Conservation (phyloP, 2,329 filamentous ascomycete genomes). For the Didymella pinodella region DNA sequence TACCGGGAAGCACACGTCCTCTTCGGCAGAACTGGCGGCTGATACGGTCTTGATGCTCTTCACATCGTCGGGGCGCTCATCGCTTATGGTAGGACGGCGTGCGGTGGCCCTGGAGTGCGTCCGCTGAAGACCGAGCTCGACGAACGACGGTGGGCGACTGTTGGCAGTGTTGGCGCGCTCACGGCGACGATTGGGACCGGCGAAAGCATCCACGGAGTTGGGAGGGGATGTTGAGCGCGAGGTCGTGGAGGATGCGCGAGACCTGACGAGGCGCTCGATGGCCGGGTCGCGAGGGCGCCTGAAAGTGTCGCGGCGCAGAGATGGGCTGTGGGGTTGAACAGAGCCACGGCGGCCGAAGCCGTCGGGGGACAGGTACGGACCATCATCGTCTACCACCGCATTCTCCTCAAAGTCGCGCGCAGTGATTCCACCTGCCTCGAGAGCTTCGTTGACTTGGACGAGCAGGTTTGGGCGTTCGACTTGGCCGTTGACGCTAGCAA, state of each 20-base stretch:
- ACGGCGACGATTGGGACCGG: slow-evolving; percentile 84
- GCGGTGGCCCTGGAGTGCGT: slow-evolving; percentile 74
- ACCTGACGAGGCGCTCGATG: slow-evolving; percentile 49
- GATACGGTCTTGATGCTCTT: slow-evolving; percentile 69
- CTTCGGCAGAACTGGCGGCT: slow-evolving; percentile 76
- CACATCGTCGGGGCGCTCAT: slow-evolving; percentile 64
- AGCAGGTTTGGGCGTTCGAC: slow-evolving; percentile 55
- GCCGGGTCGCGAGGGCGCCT: slow-evolving; percentile 50
- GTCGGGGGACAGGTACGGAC: slow-evolving; percentile 47
- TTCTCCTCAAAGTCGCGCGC: slow-evolving; percentile 89
- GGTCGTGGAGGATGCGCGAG: slow-evolving; percentile 59
- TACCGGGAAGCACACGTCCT: slow-evolving; percentile 89
- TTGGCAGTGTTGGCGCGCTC: slow-evolving; percentile 76
- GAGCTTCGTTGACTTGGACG: slow-evolving; percentile 55
- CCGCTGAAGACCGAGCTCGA: slow-evolving; percentile 70
- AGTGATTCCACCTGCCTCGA: slow-evolving; percentile 54
- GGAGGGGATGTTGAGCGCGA: slow-evolving; percentile 83
- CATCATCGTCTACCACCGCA: slow-evolving; percentile 79
- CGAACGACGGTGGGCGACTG: slow-evolving; percentile 60
- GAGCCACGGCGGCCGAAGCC: slow-evolving; percentile 61
- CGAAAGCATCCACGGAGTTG: slow-evolving; percentile 97
- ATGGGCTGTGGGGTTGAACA: slow-evolving; percentile 42
- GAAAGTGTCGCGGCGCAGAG: slow-evolving; percentile 55
- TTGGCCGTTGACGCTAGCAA: slow-evolving; percentile 68
- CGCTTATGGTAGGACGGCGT: slow-evolving; percentile 66